Evolutionary conservation across 345 rosid species (phyloP), one percentile per base, ranked within the genome.

Genomic region (Brassica juncea): DNA sequence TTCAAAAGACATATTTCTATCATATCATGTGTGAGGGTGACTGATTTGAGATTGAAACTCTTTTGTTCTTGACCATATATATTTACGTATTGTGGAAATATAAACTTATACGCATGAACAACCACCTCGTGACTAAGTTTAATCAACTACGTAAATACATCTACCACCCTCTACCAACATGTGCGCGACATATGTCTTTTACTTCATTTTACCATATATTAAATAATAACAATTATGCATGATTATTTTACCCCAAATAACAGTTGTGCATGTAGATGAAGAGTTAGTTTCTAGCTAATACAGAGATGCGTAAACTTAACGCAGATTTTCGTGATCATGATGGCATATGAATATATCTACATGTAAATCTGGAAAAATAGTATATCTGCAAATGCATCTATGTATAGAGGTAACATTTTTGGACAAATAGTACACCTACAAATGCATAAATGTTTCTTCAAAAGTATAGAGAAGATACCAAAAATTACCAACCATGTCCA

Each of bases 401-500:
- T 60, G 14, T 59, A 2, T 52, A 62, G 57, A n/a, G 57, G 57
- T 4, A 14, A 58, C 10, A 23, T 59, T 6, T 28, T 7, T 76
- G 27, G 47, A 52, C 59, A 8, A 4, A 55, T 21, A 74, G 68
- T 32, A 35, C 35, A 44, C 60, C 4, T 44, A 4, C 1, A 42
- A 9, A 31, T 67, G 42, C 16, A 21, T 23, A 52, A 31, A 37
- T 54, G 5, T 37, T 12, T 32, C 7, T 16, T 8, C 27, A 11
- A 74, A 31, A 5, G 27, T 34, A 54, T 21, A 28, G 4, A 63
- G 75, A 54, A 55, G 71, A 52, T 55, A 44, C 15, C 19, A 2
- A 6, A 63, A 58, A 23, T 14, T 42, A 80, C 70, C 65, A 70
- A 87, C 89, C 90, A 23, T 4, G 11, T 44, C 6, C 34, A 21